Conservation (phyloP, 129 eudicot species). For the Flaveria brownii region DNA sequence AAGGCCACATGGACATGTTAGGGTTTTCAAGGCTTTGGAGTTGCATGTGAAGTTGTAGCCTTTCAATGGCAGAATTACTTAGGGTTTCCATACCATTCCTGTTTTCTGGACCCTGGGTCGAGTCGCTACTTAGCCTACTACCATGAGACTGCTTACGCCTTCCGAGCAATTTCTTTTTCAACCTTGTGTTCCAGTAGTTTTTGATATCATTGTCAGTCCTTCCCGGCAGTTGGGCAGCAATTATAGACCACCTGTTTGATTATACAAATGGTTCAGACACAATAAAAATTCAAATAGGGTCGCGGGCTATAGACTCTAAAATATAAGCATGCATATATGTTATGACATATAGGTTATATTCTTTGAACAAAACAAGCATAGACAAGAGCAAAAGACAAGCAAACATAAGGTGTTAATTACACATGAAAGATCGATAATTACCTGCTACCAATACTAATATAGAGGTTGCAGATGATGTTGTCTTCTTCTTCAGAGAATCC, state of each 20-base stretch:
- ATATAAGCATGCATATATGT: too few relatives aligned
- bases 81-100: conserved; percentile 28
- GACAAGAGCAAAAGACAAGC: conserved; percentile 51
- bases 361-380: conserved; percentile 24
- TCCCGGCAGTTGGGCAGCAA: conserved; percentile 83
- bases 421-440: neutral
- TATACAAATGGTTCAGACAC: neutral
- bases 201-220: conserved; percentile 79
- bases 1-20: conserved; percentile 53
- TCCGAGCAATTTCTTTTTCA: conserved; percentile 64
- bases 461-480: conserved; percentile 80
- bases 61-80: conserved; percentile 63
- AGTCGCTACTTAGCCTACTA: neutral
- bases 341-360: neutral
- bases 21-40: conserved; percentile 57
- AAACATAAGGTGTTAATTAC: neutral
- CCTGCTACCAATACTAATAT: conserved; percentile 88
- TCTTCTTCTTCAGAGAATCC: conserved; percentile 91
- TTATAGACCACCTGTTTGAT: conserved; percentile 67
- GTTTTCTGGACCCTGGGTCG: conserved; percentile 33
- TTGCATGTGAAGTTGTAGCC: conserved; percentile 72
- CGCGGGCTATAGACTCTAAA: too few relatives aligned
- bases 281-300: neutral
- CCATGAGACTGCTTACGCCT: conserved; percentile 43
- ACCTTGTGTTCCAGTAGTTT: conserved; percentile 80